Evolutionary conservation across 2,329 filamentous ascomycete genomes (phyloP).

Genomic region (Achaetomium macrosporum): DNA sequence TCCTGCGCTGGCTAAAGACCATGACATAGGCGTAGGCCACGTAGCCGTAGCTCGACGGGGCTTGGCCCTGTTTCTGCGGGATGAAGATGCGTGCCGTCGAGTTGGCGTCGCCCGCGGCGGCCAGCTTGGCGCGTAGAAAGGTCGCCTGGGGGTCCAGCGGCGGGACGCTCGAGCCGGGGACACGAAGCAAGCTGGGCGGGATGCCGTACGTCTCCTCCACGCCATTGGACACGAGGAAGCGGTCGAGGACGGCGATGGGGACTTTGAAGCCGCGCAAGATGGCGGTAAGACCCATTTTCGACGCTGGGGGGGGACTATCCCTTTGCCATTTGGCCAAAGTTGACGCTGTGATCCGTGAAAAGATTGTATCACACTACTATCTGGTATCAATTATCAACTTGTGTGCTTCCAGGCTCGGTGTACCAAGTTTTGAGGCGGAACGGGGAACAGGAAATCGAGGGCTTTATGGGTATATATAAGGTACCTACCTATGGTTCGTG

Average conservation of each 20-base stretch:
- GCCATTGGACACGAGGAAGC: background rate
- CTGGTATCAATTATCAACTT: no score
- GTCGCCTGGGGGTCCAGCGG: background rate
- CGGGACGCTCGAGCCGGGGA: background rate
- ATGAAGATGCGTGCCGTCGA: conserved; percentile 1
- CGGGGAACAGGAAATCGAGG: no score
- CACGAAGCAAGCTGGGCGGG: background rate
- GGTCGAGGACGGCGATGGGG: no score
- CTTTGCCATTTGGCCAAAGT: no score
- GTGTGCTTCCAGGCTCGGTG: no score
- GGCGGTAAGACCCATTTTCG: conserved; percentile 3
- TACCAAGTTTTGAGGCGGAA: no score
- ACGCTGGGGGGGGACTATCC: no score
- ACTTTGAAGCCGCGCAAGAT: conserved; percentile 1
- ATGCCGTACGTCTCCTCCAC: background rate
- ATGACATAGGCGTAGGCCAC: conserved; percentile 1
- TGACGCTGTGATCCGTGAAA: no score
- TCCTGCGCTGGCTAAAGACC: conserved; percentile 1
- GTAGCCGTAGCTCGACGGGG: background rate
- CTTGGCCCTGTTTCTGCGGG: background rate
- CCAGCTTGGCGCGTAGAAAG: conserved; percentile 2
- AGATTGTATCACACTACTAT: no score
- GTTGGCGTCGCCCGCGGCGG: background rate
- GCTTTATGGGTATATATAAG: no score
- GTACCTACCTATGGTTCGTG: no score